A percentile compares a stretch with the other conserved stretches of the same genome.
Evolutionary conservation across 2,329 filamentous ascomycete species (phyloP).

Genomic region (Bipolaris sorokiniana): DNA sequence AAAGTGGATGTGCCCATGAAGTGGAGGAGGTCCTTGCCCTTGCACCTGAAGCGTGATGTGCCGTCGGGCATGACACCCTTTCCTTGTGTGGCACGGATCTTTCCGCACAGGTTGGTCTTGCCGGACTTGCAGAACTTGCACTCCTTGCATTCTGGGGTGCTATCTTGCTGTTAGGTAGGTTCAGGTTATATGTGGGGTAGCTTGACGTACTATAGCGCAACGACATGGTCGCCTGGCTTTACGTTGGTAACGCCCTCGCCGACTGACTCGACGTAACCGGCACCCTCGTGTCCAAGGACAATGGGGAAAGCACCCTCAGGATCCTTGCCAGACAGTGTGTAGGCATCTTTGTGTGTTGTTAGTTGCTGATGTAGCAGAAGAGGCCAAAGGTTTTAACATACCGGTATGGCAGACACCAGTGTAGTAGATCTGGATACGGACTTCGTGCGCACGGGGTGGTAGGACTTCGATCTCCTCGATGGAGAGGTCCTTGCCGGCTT

Average conservation of each 20-base stretch:
- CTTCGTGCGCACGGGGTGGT: slow-evolving; percentile 88
- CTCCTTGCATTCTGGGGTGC: slow-evolving; percentile 94
- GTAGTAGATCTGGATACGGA: slow-evolving; percentile 96
- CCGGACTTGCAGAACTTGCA: slow-evolving; percentile 99
- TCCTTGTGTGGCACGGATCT: slow-evolving; percentile 96
- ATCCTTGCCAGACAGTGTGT: slow-evolving; percentile 79
- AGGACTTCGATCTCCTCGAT: slow-evolving; percentile 93
- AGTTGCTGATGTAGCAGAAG: neutral
- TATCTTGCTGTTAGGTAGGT: slow-evolving; percentile 51
- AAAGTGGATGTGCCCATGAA: slow-evolving; percentile 99
- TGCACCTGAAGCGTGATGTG: slow-evolving; percentile 91
- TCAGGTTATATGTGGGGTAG: neutral
- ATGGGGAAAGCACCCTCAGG: slow-evolving; percentile 71
- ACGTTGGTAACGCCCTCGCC: slow-evolving; percentile 95
- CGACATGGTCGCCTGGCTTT: slow-evolving; percentile 88
- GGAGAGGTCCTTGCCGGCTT: slow-evolving; percentile 85
- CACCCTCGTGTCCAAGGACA: slow-evolving; percentile 52
- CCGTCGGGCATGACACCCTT: slow-evolving; percentile 97
- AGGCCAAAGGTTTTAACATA: slow-evolving; percentile 48
- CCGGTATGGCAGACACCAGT: slow-evolving; percentile 99
- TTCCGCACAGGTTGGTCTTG: slow-evolving; percentile 99
- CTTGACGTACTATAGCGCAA: slow-evolving; percentile 49
- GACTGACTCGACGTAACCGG: slow-evolving; percentile 59
- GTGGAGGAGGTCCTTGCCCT: slow-evolving; percentile 93
- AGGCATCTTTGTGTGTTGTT: slow-evolving; percentile 58